phyloP scores from a whole-genome alignment of 148 eudicot species.

The Cornus suecica region DNA sequence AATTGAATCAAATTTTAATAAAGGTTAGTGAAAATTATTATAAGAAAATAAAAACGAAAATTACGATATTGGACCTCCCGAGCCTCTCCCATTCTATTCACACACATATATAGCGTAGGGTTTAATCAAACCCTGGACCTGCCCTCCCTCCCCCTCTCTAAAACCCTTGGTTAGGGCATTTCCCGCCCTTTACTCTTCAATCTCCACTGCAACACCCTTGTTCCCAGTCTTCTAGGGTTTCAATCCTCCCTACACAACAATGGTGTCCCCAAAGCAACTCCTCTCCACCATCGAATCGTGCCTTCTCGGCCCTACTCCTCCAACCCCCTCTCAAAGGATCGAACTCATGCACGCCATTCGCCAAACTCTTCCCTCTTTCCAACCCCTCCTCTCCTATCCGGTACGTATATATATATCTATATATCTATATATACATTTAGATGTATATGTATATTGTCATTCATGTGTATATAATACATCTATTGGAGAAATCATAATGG shows the following conservation, averaged over 20 bases:
- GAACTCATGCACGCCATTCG: conserved; percentile 86
- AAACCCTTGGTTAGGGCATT: conserved; percentile 12
- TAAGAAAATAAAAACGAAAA: too few species aligned
- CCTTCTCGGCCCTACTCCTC: conserved; percentile 58
- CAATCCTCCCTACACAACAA: conserved; percentile 12
- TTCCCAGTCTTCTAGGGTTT: conserved; percentile 12
- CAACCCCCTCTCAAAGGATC: conserved; percentile 69
- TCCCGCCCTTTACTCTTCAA: conserved; percentile 10
- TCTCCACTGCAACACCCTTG: neutral
- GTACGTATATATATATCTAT: too few species aligned
- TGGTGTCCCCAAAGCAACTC: conserved; percentile 82
- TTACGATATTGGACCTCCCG: too few species aligned
- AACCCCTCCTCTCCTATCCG: conserved; percentile 66
- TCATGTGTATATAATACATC: neutral
- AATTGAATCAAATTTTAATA: too few species aligned
- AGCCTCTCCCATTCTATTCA: too few species aligned
- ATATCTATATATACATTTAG: neutral
- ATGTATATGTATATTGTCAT: neutral
- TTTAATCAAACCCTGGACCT: neutral
- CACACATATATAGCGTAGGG: neutral
- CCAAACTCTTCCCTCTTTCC: conserved; percentile 62
- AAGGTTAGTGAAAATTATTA: too few species aligned
- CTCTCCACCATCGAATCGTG: conserved; percentile 60
- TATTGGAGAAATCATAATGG: neutral
- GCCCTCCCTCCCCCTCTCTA: neutral